Conservation (phyloP, 2,329 filamentous ascomycete species). For the Cytospora piceae region DNA sequence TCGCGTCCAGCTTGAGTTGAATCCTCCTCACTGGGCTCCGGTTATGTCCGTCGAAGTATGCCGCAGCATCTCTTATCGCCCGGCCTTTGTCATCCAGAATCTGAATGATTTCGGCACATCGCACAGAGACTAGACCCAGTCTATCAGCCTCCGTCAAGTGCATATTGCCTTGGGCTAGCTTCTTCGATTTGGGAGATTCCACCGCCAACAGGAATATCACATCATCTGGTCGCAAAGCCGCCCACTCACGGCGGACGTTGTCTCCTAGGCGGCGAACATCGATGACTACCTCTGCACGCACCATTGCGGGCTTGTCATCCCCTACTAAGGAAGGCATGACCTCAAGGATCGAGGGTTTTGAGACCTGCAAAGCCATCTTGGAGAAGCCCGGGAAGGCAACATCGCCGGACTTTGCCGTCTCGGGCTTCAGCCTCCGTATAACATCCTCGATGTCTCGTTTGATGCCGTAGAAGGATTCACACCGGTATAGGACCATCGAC, state of each 20-base stretch:
- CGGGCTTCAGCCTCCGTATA: conserved; percentile 77
- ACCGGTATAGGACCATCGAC: conserved; percentile 84
- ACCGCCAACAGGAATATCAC: conserved; percentile 86
- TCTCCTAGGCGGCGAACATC: conserved; percentile 82
- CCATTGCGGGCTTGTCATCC: conserved; percentile 77
- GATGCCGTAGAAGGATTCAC: conserved; percentile 92
- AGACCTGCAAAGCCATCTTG: conserved; percentile 87
- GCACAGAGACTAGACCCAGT: conserved; percentile 70
- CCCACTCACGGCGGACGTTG: conserved; percentile 83
- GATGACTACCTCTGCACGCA: conserved; percentile 83
- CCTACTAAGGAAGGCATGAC: conserved; percentile 83
- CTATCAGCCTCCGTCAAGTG: conserved; percentile 56
- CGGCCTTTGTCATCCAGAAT: conserved; percentile 84
- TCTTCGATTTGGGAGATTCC: conserved; percentile 60
- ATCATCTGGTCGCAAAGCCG: conserved; percentile 82
- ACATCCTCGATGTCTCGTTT: conserved; percentile 86
- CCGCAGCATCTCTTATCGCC: conserved; percentile 65
- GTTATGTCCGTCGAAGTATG: conserved; percentile 65
- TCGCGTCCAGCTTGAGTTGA: conserved; percentile 79
- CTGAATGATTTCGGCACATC: conserved; percentile 84
- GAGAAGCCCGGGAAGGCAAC: conserved; percentile 82
- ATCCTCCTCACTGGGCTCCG: conserved; percentile 69
- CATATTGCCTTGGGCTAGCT: conserved; percentile 56
- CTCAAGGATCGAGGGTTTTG: conserved; percentile 85
- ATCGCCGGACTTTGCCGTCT: conserved; percentile 64